Evolutionary conservation across 345 rosid species (phyloP).

Genomic region (Hevea brasiliensis): DNA sequence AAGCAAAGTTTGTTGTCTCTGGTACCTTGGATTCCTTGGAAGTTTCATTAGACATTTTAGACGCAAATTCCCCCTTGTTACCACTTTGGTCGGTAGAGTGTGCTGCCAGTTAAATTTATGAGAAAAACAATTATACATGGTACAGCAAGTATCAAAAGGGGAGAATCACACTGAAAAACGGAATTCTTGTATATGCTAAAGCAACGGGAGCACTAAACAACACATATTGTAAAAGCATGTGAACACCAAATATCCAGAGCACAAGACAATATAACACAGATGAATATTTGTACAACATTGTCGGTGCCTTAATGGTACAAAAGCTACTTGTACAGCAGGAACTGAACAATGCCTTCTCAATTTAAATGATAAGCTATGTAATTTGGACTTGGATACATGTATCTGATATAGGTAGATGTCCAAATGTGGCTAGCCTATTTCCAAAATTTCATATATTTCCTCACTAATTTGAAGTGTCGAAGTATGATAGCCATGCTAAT

Average conservation of each 20-base stretch:
- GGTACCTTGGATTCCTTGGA: conserved; percentile 31
- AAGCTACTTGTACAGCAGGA: not conserved
- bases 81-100: conserved; percentile 18
- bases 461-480: too few species aligned
- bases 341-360: not conserved
- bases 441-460: too few species aligned
- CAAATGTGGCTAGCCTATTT: not conserved
- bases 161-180: not conserved
- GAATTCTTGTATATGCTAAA: not conserved
- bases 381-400: not conserved
- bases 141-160: not conserved
- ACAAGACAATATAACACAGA: not conserved
- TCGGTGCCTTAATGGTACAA: not conserved
- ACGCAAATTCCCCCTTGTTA: conserved; percentile 25
- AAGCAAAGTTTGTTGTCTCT: conserved; percentile 18
- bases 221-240: not conserved
- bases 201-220: not conserved
- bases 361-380: too few species aligned
- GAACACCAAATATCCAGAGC: not conserved
- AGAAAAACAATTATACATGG: not conserved
- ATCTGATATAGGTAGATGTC: not conserved
- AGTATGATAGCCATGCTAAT: too few species aligned
- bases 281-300: too few species aligned
- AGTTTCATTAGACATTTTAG: conserved; percentile 29
- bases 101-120: conserved; percentile 27